These are phyloP conservation scores for Candida glucosophila DNA, from an alignment of 1,139 yeast genomes.

Conservation along the genomic window DNA sequence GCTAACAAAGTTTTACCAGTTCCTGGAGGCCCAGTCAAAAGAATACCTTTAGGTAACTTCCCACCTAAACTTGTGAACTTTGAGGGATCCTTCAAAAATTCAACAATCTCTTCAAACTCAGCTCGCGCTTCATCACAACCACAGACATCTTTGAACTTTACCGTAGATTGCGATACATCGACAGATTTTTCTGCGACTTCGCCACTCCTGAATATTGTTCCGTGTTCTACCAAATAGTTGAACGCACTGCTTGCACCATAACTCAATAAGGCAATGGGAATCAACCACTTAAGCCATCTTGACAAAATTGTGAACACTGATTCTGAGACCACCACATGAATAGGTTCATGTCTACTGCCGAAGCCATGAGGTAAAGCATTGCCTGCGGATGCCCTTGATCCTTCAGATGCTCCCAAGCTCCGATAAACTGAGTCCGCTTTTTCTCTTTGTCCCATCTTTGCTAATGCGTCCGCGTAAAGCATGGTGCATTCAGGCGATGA, in stretches of 20 bases:
- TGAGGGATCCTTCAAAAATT: slow-evolving; percentile 90
- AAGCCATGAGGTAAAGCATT: slow-evolving; percentile 24
- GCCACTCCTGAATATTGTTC: slow-evolving; percentile 71
- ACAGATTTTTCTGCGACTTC: slow-evolving; percentile 70
- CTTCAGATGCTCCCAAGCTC: slow-evolving; percentile 11
- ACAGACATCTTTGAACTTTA: slow-evolving; percentile 84
- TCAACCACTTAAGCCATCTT: slow-evolving; percentile 84
- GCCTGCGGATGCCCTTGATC: slow-evolving; percentile 11
- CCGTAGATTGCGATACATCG: slow-evolving; percentile 82
- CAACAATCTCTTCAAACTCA: slow-evolving; percentile 94
- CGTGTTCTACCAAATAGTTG: slow-evolving; percentile 75
- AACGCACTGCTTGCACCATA: slow-evolving; percentile 72
- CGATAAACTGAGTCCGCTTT: slow-evolving; percentile 61
- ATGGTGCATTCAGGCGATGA: slow-evolving; percentile 68
- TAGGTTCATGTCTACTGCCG: slow-evolving; percentile 60
- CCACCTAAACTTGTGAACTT: slow-evolving; percentile 97
- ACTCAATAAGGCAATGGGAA: slow-evolving; percentile 66
- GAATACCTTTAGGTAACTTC: slow-evolving; percentile 91
- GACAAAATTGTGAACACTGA: slow-evolving; percentile 68
- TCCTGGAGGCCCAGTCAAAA: slow-evolving; percentile 98
- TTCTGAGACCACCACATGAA: slow-evolving; percentile 86
- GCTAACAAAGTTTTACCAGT: slow-evolving; percentile 97
- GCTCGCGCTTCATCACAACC: slow-evolving; percentile 99
- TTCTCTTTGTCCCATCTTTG: slow-evolving; percentile 64
- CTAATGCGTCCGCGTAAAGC: slow-evolving; percentile 72